These are phyloP conservation scores for Termitomyces sp. DNA, from an alignment of 768 basidiomycete genomes.

Conservation along the genomic window DNA sequence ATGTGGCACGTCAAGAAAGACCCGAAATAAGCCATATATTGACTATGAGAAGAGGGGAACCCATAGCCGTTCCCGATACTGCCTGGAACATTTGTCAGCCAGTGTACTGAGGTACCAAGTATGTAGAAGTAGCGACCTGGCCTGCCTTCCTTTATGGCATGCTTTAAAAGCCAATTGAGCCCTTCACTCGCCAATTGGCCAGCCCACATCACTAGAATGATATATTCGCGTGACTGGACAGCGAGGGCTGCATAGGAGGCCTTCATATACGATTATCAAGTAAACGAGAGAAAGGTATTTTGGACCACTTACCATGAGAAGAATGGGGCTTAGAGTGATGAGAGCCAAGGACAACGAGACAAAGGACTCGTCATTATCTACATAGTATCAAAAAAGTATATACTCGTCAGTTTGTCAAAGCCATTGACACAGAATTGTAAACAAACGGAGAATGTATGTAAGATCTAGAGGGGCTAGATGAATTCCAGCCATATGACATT, in stretches of 20 bases:
- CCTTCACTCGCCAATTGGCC: conserved; percentile 72
- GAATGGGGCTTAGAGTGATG: conserved; percentile 62
- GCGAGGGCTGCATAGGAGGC: conserved; percentile 74
- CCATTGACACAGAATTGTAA: neutral
- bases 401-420: neutral
- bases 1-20: conserved; percentile 73
- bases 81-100: conserved; percentile 24
- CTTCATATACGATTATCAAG: conserved; percentile 26
- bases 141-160: conserved; percentile 57
- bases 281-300: too few relatives aligned
- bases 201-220: conserved; percentile 80
- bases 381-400: neutral
- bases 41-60: conserved; percentile 86
- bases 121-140: conserved; percentile 44
- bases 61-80: conserved; percentile 70
- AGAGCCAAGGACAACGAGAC: conserved; percentile 54
- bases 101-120: neutral
- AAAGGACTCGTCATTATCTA: conserved; percentile 59
- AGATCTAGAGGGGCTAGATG: conserved; percentile 46
- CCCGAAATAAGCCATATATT: conserved; percentile 86
- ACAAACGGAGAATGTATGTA: conserved; percentile 59
- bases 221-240: conserved; percentile 70
- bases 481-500: neutral
- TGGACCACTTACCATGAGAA: conserved; percentile 52
- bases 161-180: conserved; percentile 67